Conservation (phyloP, 805 yeast species). For the Citeromyces matritensis region DNA sequence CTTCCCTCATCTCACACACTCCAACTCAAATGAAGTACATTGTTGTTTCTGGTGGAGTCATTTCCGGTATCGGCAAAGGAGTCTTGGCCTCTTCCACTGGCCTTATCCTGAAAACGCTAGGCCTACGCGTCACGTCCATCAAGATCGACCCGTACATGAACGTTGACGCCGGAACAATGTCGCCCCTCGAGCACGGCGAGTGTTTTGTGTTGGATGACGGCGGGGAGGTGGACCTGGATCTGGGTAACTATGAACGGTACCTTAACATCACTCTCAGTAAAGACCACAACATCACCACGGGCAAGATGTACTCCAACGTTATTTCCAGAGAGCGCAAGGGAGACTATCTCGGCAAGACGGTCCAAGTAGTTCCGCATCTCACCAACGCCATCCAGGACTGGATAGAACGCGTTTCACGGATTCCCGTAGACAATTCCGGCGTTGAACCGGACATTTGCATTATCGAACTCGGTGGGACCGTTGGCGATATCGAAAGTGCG, state of each 20-base stretch:
- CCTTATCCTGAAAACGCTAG: conserved; percentile 80
- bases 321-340: conserved; percentile 93
- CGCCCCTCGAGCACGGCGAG: conserved; percentile 98
- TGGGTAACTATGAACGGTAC: conserved; percentile 97
- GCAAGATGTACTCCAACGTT: conserved; percentile 89
- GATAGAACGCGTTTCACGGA: conserved; percentile 84
- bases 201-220: conserved; percentile 97
- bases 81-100: conserved; percentile 97
- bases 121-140: conserved; percentile 90
- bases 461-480: conserved; percentile 97
- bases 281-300: conserved; percentile 96
- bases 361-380: conserved; percentile 96
- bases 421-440: conserved; percentile 86
- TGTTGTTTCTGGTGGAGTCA: conserved; percentile 98
- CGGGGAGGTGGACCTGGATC: conserved; percentile 96
- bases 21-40: conserved; percentile 90
- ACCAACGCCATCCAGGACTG: conserved; percentile 97
- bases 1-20: conserved; percentile 4
- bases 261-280: conserved; percentile 82
- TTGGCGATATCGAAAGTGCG: conserved; percentile 97
- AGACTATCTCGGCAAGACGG: conserved; percentile 97
- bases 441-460: conserved; percentile 92
- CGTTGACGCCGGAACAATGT: conserved; percentile 99
- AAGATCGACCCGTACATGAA: conserved; percentile 99
- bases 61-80: conserved; percentile 98